Conservation (phyloP, 371 early-diverging fungal genomes). For the Mortierella sp. region DNA sequence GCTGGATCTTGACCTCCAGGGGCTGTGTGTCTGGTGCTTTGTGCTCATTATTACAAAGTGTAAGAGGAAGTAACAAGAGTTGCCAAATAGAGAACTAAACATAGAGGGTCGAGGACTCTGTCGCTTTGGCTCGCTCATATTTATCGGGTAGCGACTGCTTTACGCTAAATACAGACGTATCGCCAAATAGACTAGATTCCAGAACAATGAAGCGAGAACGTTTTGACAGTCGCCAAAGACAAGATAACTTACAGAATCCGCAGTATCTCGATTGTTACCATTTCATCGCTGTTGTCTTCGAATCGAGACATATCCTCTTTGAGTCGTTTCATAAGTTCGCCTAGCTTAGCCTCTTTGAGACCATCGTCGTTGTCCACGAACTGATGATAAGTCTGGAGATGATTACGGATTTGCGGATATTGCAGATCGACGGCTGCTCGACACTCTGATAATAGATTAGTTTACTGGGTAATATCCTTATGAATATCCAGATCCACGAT, state of each 20-base stretch:
- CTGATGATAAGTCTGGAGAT: neutral
- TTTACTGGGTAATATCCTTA: neutral
- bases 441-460: conserved; percentile 3
- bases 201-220: neutral
- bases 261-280: neutral
- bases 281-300: conserved; percentile 9
- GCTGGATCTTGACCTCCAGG: neutral
- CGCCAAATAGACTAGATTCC: too few relatives aligned
- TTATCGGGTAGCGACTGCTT: too few relatives aligned
- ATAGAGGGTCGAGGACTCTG: neutral
- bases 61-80: neutral
- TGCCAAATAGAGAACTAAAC: neutral
- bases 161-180: too few relatives aligned
- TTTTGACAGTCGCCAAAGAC: too few relatives aligned
- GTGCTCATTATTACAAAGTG: conserved; percentile 19
- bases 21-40: neutral
- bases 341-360: conserved; percentile 5
- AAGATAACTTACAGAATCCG: neutral
- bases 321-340: conserved; percentile 9
- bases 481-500: conserved; percentile 26
- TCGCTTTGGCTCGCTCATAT: too few relatives aligned
- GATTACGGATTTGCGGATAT: conserved; percentile 1
- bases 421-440: conserved; percentile 4
- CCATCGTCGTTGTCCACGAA: conserved; percentile 6
- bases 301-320: conserved; percentile 9